Evolutionary conservation across 129 eudicot species (phyloP), one percentile per base, ranked within the genome.

Genomic region (Centrapalus pauciflorus): DNA sequence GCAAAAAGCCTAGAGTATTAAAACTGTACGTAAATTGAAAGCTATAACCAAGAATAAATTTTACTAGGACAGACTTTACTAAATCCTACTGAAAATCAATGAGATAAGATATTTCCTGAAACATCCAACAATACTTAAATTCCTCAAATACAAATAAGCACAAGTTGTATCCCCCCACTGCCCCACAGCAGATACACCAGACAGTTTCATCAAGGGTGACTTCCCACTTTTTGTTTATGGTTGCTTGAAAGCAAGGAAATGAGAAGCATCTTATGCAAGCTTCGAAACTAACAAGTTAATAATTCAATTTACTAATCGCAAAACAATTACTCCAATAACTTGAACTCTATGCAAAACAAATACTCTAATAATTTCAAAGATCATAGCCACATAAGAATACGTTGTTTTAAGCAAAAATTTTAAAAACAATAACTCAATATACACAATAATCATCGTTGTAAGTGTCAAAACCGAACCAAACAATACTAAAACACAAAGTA

Each of bases 1-100:
- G 96, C 89, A 86, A 76, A 63, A 63, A 16, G 4, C 37, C 35
- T 21, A 56, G 64, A 5, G 21, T 29, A 43, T 55, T 35, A 62
- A 38, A 19, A 11, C 13, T 11, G n/a, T 5, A 7, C 1, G 43
- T 46, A 33, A 46, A 9, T 7, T 56, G 62, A 51, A 23, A 69
- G 35, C 2, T 41, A 71, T 26, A 55, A 27, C 28, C 23, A n/a
- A n/a, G n/a, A n/a, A 48, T 46, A 46, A 46, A 46, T 4, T 3
- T 46, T 46, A 23, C 52, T 46, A 21, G 20, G 16, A 5, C 23
- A 40, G 25, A 25, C 24, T n/a, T 14, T 1, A 41, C 9, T 25
- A 40, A 40, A 64, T 10, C 5, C 2, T 26, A 40, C 7, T 6
- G 54, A 54, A 25, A 62, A 62, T 11, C 68, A 40, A 62, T 7